Evolutionary conservation across 805 yeast species (phyloP).

Genomic region (Alloascoidea hylecoeti): DNA sequence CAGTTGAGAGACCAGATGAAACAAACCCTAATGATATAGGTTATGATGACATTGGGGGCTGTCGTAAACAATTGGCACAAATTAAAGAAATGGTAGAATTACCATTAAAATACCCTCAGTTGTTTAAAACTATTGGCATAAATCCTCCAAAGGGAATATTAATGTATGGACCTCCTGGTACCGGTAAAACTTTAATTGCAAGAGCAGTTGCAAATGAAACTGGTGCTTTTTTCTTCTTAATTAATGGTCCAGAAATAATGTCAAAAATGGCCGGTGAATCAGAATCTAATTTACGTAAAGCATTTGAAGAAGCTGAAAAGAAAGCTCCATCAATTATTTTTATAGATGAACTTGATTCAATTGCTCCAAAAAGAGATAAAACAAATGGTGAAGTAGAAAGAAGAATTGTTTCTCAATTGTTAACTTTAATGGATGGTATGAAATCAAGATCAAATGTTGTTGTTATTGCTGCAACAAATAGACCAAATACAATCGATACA

Average conservation of each 20-base stretch:
- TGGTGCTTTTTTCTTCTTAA: constrained; percentile 95
- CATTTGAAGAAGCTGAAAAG: constrained; percentile 98
- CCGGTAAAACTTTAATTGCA: constrained; percentile 98
- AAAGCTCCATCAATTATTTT: constrained; percentile 96
- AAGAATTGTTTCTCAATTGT: constrained; percentile 94
- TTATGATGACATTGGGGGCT: constrained; percentile 97
- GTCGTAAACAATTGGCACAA: constrained; percentile 98
- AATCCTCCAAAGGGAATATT: constrained; percentile 97
- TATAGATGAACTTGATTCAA: constrained; percentile 97
- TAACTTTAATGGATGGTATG: constrained; percentile 99
- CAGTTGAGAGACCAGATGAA: constrained; percentile 95
- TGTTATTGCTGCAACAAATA: constrained; percentile 93
- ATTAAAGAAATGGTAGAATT: constrained; percentile 96
- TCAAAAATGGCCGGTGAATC: constrained; percentile 99
- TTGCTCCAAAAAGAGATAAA: constrained; percentile 99
- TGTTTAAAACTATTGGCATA: constrained; percentile 95
- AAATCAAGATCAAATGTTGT: constrained; percentile 95
- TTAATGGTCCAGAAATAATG: constrained; percentile 99
- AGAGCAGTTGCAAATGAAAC: constrained; percentile 99
- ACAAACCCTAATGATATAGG: constrained; percentile 94
- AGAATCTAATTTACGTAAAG: constrained; percentile 92
- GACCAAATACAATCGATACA: constrained; percentile 79
- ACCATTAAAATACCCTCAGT: constrained; percentile 96
- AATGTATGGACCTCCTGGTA: constrained; percentile 99
- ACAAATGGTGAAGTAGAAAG: constrained; percentile 99